These are phyloP conservation scores for Auricularia heimuer DNA, from an alignment of 768 basidiomycete genomes.

Conservation along the genomic window DNA sequence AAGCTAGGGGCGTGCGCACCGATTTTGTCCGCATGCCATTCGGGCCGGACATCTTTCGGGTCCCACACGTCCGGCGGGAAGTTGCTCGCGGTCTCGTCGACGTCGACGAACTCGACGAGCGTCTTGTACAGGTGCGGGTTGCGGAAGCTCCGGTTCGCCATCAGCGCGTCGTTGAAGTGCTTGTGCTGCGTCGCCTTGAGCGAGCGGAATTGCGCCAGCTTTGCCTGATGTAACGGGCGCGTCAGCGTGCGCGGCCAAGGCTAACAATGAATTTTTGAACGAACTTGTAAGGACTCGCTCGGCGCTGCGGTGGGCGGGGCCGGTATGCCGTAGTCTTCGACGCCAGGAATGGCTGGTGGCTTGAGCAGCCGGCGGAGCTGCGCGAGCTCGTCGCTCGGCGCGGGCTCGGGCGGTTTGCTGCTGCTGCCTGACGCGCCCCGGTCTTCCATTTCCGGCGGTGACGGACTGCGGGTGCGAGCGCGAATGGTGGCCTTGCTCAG, in stretches of 20 bases:
- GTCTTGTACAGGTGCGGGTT: conserved; percentile 96
- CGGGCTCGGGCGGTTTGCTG: background rate
- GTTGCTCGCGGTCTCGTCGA: conserved; percentile 80
- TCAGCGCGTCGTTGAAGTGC: conserved; percentile 94
- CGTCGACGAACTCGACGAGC: conserved; percentile 88
- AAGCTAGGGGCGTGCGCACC: conserved; percentile 39
- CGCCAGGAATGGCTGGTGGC: conserved; percentile 54
- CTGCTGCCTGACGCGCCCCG: background rate
- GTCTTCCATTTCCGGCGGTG: too few relatives aligned
- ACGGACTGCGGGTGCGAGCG: background rate
- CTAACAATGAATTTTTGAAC: conserved; percentile 7
- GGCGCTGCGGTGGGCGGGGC: conserved; percentile 42
- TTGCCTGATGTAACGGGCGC: conserved; percentile 40
- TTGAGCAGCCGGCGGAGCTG: conserved; percentile 45
- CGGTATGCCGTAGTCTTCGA: conserved; percentile 73
- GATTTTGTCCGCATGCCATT: conserved; percentile 71
- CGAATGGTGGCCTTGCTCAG: background rate
- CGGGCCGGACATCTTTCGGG: conserved; percentile 46
- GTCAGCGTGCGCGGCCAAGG: background rate
- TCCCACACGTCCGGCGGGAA: conserved; percentile 71
- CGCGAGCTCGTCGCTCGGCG: conserved; percentile 31
- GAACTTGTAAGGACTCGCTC: conserved; percentile 55
- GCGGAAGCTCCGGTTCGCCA: conserved; percentile 85
- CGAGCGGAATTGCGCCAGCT: conserved; percentile 66
- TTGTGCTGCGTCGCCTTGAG: conserved; percentile 60